A percentile compares a stretch with the other conserved stretches of the same genome.
Evolutionary conservation across 345 rosid genomes (phyloP).

Genomic region (Ailanthus altissimus): DNA sequence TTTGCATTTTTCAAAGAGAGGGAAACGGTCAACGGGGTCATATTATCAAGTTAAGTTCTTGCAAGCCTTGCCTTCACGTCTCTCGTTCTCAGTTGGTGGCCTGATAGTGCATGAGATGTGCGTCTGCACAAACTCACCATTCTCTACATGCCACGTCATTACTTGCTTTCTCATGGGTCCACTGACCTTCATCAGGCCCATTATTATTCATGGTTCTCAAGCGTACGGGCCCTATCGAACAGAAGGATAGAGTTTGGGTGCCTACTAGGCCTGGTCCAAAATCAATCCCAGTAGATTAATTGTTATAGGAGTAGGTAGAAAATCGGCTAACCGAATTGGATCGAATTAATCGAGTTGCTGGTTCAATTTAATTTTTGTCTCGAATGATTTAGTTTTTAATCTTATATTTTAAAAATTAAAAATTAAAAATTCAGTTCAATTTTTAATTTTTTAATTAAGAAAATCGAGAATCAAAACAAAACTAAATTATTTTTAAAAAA

Average conservation of each 20-base stretch:
- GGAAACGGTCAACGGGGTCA: constrained; percentile 47
- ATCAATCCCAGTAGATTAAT: neutral
- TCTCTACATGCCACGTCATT: constrained; percentile 1
- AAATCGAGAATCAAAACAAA: too few relatives aligned
- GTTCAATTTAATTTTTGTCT: too few relatives aligned
- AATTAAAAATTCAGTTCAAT: too few relatives aligned
- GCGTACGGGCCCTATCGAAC: neutral
- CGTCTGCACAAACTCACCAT: constrained; percentile 2
- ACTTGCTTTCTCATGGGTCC: neutral
- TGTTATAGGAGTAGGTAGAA: too few relatives aligned
- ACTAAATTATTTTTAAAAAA: too few relatives aligned
- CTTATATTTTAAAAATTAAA: too few relatives aligned
- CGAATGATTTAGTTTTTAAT: too few relatives aligned
- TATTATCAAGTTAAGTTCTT: neutral
- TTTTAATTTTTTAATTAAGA: too few relatives aligned
- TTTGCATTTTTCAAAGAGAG: neutral
- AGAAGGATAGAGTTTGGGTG: neutral
- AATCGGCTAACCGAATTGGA: too few relatives aligned
- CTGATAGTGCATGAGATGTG: neutral
- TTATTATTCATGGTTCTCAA: neutral
- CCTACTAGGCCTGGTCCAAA: neutral
- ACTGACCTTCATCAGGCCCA: too few relatives aligned
- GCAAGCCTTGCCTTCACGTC: constrained; percentile 27
- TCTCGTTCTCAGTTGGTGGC: neutral
- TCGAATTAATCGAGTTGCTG: too few relatives aligned